A percentile compares a stretch with the other conserved stretches of the same genome.
phyloP scores from a whole-genome alignment of 352 stramenopile genomes.

The Pythium dissotocum region DNA sequence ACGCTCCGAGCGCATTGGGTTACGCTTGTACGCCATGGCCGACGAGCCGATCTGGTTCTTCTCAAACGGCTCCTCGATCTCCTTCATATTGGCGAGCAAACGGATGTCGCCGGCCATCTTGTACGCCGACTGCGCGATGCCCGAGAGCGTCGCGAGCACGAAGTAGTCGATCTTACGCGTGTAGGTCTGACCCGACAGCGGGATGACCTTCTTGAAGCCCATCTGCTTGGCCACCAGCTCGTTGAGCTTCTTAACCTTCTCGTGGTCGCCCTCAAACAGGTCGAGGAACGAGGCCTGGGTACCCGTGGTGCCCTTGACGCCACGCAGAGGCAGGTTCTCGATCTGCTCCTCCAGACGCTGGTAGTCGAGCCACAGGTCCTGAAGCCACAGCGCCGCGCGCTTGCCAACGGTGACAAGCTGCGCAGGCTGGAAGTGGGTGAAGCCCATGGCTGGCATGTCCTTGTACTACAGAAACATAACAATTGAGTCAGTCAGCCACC shows the following conservation, averaged over 20 bases:
- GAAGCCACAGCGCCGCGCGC: slow-evolving; percentile 96
- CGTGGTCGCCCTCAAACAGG: slow-evolving; percentile 98
- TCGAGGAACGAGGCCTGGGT: slow-evolving; percentile 99
- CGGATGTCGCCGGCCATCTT: slow-evolving; percentile 99
- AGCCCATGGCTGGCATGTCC: slow-evolving; percentile 97
- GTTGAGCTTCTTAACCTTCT: slow-evolving; percentile 98
- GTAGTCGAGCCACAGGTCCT: slow-evolving; percentile 97
- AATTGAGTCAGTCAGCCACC: too few species aligned
- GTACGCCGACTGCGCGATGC: slow-evolving; percentile 97
- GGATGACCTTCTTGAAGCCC: slow-evolving; percentile 97
- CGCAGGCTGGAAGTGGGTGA: slow-evolving; percentile 99
- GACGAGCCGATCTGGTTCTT: slow-evolving; percentile 96
- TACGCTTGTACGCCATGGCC: slow-evolving; percentile 99
- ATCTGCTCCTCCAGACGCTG: slow-evolving; percentile 95
- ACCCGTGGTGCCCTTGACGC: slow-evolving; percentile 98
- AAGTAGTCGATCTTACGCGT: slow-evolving; percentile 99
- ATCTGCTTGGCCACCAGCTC: slow-evolving; percentile 95
- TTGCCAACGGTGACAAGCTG: slow-evolving; percentile 99
- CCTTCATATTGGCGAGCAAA: slow-evolving; percentile 99
- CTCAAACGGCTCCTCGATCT: slow-evolving; percentile 95
- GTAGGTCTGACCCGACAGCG: slow-evolving; percentile 99
- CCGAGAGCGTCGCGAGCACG: slow-evolving; percentile 94
- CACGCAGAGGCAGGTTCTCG: slow-evolving; percentile 95
- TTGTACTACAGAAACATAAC: slow-evolving; percentile 74
- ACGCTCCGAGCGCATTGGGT: slow-evolving; percentile 98